Base-by-base conservation (phyloP, 495 filamentous ascomycete genomes). In the Aspergillus saccharolyticus region DNA sequence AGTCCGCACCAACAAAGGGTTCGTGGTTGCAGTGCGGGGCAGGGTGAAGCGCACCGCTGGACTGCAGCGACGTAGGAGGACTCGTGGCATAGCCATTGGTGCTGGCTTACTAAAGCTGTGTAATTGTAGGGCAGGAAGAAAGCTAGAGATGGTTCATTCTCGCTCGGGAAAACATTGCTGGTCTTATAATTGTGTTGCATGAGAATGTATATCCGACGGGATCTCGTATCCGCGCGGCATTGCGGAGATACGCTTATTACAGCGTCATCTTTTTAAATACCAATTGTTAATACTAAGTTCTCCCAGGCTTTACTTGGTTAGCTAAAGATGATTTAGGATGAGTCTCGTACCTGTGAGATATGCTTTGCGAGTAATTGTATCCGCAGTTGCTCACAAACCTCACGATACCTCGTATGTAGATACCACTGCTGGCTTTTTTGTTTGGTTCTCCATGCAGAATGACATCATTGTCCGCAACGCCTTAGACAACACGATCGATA, bases 41-140 rank as follows among this genome's bases (percentile, higher is more conserved):
- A 79, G 70, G 58, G 76, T 88, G 47, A 79, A 80, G 48, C 68
- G 65, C 18, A 53, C 19, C 4, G 22, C 28, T 78, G 76, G 46
- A 78, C 83, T 61, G 89, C 85, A 53, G 30, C 47, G 21, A 16
- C 22, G 22, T 18, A 47, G 86, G 85, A 90, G 76, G 66, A 30
- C 4, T 39, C 42, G 54, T 17, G 54, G 54, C 17, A 24, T 45
- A 6, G 44, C 16, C 54, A 39, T 39, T 39, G 4, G 5, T 15
- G 33, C n/a, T 39, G 5, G 33, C 10, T 4, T 28, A 28, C n/a
- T 28, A 28, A 3, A 28, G 4, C 25, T 3, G 25, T 28, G 4
- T 28, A 28, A 28, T 28, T 28, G 25, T 4, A 4, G 25, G 25
- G 9, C 25, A 4, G n/a, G n/a, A n/a, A 28, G 25, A 28, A 28